Conservation (phyloP, 2,329 filamentous ascomycete genomes). For the Pseudogymnoascus destructans region DNA sequence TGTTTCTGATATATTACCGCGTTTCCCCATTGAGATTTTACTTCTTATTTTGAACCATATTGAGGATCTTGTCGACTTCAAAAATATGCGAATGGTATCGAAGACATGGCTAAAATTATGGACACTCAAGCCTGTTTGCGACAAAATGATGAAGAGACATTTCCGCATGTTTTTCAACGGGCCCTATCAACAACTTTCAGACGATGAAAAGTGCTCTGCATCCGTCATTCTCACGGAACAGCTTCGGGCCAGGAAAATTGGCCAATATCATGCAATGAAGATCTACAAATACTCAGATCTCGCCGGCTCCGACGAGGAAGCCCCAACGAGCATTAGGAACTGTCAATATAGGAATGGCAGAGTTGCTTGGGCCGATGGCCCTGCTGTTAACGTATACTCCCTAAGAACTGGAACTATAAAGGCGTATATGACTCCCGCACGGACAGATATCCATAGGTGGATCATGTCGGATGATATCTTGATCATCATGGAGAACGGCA, state of each 20-base stretch:
- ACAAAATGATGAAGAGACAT: conserved; percentile 8
- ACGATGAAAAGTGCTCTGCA: background rate
- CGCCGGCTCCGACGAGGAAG: background rate
- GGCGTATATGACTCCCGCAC: conserved; percentile 3
- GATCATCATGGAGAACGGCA: background rate
- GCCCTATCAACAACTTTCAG: background rate
- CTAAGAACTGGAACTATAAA: background rate
- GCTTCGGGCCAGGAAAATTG: conserved; percentile 1
- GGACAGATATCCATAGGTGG: background rate
- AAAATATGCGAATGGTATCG: conserved; percentile 3
- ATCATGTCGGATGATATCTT: background rate
- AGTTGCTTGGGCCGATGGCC: background rate
- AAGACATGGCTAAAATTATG: conserved; percentile 7
- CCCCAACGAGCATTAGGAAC: background rate
- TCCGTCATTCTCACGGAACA: background rate
- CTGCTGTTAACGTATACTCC: background rate
- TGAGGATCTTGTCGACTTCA: conserved; percentile 9
- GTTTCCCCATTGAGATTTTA: conserved; percentile 18
- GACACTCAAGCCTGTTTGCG: background rate
- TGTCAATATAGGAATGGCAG: conserved; percentile 4
- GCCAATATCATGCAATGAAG: conserved; percentile 4
- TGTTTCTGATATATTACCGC: conserved; percentile 13
- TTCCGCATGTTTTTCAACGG: conserved; percentile 2
- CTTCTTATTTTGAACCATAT: conserved; percentile 15
- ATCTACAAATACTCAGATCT: conserved; percentile 7